Conservation (phyloP, 768 basidiomycete genomes). For the Leccinellum luteum region DNA sequence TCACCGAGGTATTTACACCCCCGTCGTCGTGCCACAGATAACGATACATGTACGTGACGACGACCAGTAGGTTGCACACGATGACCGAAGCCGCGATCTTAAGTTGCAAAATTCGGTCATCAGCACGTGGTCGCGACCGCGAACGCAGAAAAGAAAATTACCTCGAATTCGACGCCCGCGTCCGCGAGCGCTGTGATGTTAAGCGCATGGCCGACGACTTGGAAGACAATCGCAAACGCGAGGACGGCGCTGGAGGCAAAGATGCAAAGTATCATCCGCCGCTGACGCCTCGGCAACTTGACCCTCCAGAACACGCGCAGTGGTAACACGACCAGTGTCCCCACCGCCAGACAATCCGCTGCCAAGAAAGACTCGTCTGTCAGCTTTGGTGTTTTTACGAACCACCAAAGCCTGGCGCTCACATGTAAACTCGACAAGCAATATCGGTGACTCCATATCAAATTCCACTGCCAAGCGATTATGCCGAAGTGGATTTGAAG, state of each 20-base stretch:
- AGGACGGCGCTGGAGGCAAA: slow-evolving; percentile 17
- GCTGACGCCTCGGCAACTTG: slow-evolving; percentile 10
- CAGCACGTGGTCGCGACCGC: not conserved
- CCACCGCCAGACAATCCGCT: slow-evolving; percentile 9
- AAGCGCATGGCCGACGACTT: slow-evolving; percentile 1
- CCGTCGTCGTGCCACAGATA: not conserved
- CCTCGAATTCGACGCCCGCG: slow-evolving; percentile 6
- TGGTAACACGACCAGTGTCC: slow-evolving; percentile 14
- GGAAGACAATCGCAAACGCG: slow-evolving; percentile 10
- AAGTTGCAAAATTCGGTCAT: not conserved
- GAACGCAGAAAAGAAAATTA: slow-evolving; percentile 2
- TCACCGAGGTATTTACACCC: not conserved
- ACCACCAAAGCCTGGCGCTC: not conserved
- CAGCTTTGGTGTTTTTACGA: not conserved
- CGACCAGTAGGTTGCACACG: slow-evolving; percentile 16
- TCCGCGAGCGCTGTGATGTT: not conserved
- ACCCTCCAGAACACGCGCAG: slow-evolving; percentile 17
- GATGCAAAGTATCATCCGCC: slow-evolving; percentile 18
- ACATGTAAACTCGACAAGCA: slow-evolving; percentile 7
- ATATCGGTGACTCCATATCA: not conserved
- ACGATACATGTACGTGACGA: slow-evolving; percentile 17
- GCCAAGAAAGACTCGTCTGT: not conserved
- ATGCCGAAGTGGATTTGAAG: slow-evolving; percentile 4
- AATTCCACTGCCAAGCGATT: not conserved
- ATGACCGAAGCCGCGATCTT: slow-evolving; percentile 11